Percentiles rank a stretch among this genome's conserved stretches.
These are phyloP conservation scores for Dipodascopsis uninucleata DNA, from an alignment of 805 yeast species.

Conservation along the genomic window DNA sequence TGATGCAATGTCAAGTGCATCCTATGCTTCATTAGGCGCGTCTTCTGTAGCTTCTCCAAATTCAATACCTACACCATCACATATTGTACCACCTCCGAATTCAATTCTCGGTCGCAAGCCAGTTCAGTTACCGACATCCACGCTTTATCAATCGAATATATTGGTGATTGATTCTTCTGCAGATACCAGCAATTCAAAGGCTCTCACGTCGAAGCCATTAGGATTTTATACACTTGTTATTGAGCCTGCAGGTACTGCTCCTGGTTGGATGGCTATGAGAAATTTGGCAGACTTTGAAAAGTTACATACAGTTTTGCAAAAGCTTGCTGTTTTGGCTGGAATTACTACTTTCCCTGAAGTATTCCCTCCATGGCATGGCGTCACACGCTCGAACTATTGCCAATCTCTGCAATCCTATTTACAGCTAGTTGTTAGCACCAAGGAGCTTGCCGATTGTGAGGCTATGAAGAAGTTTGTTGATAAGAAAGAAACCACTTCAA, in stretches of 20 bases:
- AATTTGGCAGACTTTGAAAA: slow-evolving; percentile 25
- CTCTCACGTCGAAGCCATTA: slow-evolving; percentile 14
- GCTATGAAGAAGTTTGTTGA: slow-evolving; percentile 30
- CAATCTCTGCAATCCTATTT: slow-evolving; percentile 24
- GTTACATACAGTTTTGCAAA: slow-evolving; percentile 24
- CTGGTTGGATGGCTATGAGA: slow-evolving; percentile 32
- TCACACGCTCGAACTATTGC: slow-evolving; percentile 23
- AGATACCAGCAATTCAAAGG: slow-evolving; percentile 15
- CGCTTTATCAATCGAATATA: slow-evolving; percentile 16
- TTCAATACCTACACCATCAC: background rate
- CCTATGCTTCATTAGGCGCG: too few relatives aligned
- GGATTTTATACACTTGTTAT: slow-evolving; percentile 27
- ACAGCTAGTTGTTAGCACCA: slow-evolving; percentile 27
- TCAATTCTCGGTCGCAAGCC: slow-evolving; percentile 5
- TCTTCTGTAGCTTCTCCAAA: slow-evolving; percentile 1
- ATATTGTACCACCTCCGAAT: background rate
- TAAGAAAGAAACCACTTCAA: slow-evolving; percentile 24
- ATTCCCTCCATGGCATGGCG: slow-evolving; percentile 26
- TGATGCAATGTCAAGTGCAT: background rate
- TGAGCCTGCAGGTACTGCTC: slow-evolving; percentile 23
- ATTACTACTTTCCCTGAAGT: slow-evolving; percentile 24
- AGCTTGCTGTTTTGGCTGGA: slow-evolving; percentile 28
- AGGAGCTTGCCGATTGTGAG: slow-evolving; percentile 28
- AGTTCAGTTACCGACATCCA: slow-evolving; percentile 7
- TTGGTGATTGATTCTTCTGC: slow-evolving; percentile 25